Base-by-base conservation (phyloP, 169 alveolate genomes). In the Babesia bovis region DNA sequence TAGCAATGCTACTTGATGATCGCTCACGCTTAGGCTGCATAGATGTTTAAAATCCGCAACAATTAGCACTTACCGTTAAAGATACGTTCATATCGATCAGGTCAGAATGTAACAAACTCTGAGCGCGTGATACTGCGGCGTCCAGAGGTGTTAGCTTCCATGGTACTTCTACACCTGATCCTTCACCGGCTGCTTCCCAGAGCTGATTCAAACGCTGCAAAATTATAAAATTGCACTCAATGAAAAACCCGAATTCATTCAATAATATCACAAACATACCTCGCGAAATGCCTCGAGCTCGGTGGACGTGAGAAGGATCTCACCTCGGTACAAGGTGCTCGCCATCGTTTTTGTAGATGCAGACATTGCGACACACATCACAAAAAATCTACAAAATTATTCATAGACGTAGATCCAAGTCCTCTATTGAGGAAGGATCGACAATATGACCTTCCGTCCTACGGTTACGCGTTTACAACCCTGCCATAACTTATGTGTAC, bases 1-100 rank as follows among this genome's bases (percentile, higher is more conserved):
- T 40, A 21, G 36, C 3, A 10, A 4, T 58, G 47, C 32, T 44
- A 33, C 23, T 63, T 45, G 21, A 30, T 21, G 73, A 63, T 1
- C 73, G 58, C 21, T 63, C 73, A 47, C 73, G 73, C 61, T 36
- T 63, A 33, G 73, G 60, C 73, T 63, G 60, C 42, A 15, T 15
- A 0, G 3, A 10, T 4, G 26, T 44, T 28, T 19, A 56, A 30
- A 35, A 28, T 12, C 3, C 7, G 12, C 17, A 30, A 32, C 15
- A 28, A 7, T 6, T 12, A 5, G 44, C n/a, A 63, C 73, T 33
- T 63, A 63, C 73, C 47, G 60, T 23, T n/a, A 63, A 23, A 7
- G 73, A 1, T 12, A 52, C 60, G 28, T 30, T 36, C 30, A 63
- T 45, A 25, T 63, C 73, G 0, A 47, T 13, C 15, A 36, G 13